phyloP scores from a whole-genome alignment of 179 eudicot species.

The Nepenthes alata region DNA sequence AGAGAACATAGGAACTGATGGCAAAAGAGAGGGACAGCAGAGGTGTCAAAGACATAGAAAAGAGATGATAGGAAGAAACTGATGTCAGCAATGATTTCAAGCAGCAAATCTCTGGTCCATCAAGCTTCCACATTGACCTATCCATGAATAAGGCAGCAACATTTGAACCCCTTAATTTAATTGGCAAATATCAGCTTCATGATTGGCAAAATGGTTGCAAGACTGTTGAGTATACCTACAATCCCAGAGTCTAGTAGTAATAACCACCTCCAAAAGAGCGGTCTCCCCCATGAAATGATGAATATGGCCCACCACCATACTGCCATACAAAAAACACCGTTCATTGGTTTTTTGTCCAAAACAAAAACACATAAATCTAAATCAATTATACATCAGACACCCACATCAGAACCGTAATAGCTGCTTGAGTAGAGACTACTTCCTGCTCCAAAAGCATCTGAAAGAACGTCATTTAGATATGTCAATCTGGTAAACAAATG shows the following conservation, averaged over 20 bases:
- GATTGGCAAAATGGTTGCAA: neutral
- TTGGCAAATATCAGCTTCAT: constrained; percentile 5
- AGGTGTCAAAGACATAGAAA: neutral
- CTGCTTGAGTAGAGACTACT: constrained; percentile 41
- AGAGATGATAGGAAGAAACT: constrained; percentile 9
- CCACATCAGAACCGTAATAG: constrained; percentile 69
- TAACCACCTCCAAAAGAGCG: constrained; percentile 63
- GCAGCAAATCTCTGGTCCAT: constrained; percentile 8
- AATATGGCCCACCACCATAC: constrained; percentile 46
- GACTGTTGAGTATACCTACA: constrained; percentile 12
- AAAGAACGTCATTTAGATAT: neutral
- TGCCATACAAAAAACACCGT: constrained; percentile 10
- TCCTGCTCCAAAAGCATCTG: constrained; percentile 46
- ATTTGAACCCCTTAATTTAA: neutral
- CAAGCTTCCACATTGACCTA: constrained; percentile 16
- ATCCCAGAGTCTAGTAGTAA: constrained; percentile 32
- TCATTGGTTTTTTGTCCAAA: neutral
- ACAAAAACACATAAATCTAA: neutral
- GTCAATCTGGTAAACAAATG: constrained; percentile 4
- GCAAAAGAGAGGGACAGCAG: neutral
- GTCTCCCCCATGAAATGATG: constrained; percentile 42
- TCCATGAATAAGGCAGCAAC: neutral
- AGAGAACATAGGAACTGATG: constrained; percentile 7
- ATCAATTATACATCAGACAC: constrained; percentile 9
- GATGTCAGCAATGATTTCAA: constrained; percentile 17